phyloP scores from a whole-genome alignment of 2,329 filamentous ascomycete genomes.

The Penicillium sp. region DNA sequence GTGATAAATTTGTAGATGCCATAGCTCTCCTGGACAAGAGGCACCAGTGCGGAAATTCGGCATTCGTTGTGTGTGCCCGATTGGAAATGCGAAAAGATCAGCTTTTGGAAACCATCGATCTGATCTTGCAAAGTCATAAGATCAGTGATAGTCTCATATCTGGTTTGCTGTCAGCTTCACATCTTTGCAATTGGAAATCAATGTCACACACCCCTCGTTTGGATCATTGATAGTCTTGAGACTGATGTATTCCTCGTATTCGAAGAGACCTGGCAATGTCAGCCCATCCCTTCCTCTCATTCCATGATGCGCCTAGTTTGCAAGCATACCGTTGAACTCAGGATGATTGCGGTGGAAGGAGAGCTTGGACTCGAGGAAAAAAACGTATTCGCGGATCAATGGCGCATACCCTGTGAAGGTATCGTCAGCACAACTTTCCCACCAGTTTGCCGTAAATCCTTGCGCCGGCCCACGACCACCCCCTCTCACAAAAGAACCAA shows the following conservation, averaged over 20 bases:
- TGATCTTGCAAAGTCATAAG: constrained; percentile 96
- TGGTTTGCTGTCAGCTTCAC: constrained; percentile 25
- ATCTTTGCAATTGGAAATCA: background rate
- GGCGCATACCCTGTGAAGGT: constrained; percentile 63
- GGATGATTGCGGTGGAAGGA: constrained; percentile 95
- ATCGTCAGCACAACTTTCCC: constrained; percentile 8
- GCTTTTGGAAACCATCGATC: constrained; percentile 96
- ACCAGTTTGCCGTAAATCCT: background rate
- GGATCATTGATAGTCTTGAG: constrained; percentile 97
- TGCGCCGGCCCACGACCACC: background rate
- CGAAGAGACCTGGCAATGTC: constrained; percentile 63
- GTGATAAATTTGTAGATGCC: constrained; percentile 99
- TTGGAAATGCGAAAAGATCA: constrained; percentile 96
- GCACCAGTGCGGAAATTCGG: constrained; percentile 86
- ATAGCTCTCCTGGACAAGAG: constrained; percentile 94
- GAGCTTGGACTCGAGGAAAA: constrained; percentile 88
- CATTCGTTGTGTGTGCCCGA: constrained; percentile 92
- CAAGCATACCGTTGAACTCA: constrained; percentile 76
- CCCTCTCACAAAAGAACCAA: background rate
- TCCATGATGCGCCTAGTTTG: background rate
- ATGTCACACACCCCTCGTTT: constrained; percentile 71
- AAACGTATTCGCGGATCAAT: constrained; percentile 93
- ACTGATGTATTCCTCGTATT: constrained; percentile 98
- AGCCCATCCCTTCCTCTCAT: constrained; percentile 1
- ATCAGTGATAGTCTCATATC: constrained; percentile 88